A percentile compares a stretch with the other conserved stretches of the same genome.
These are phyloP conservation scores for Aspergillus fumigatus DNA, from an alignment of 2,329 filamentous ascomycete genomes.

Conservation along the genomic window DNA sequence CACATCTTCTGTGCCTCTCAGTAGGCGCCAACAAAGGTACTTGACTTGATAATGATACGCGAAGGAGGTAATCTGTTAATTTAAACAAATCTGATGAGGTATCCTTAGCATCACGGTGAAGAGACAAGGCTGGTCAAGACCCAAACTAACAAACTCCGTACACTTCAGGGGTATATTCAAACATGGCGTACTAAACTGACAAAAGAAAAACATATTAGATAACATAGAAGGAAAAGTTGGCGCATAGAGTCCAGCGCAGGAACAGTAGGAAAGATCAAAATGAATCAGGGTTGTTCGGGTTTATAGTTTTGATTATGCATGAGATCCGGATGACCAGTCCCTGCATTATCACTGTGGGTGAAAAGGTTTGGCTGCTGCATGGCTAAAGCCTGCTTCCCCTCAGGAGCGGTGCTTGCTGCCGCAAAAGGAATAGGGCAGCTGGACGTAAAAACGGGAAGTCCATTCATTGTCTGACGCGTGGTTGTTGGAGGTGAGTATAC, in stretches of 20 bases:
- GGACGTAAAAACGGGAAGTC: conserved; percentile 48
- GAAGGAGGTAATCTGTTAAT: neutral
- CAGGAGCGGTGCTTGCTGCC: conserved; percentile 2
- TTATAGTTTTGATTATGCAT: neutral
- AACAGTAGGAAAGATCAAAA: neutral
- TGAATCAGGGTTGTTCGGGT: neutral
- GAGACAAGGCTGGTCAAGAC: neutral
- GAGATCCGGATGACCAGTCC: neutral
- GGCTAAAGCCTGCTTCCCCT: neutral
- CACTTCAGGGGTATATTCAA: conserved; percentile 10
- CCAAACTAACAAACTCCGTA: conserved; percentile 1
- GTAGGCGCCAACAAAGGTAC: too few species aligned
- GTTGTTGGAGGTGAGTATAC: conserved; percentile 28
- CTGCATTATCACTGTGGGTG: neutral
- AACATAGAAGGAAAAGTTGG: neutral
- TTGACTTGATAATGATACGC: neutral
- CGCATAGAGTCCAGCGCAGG: neutral
- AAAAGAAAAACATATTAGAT: neutral
- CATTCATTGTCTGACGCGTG: conserved; percentile 34
- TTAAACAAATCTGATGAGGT: neutral
- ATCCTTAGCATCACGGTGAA: neutral
- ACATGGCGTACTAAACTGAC: conserved; percentile 1
- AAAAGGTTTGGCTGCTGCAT: neutral
- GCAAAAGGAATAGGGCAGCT: conserved; percentile 43
- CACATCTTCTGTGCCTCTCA: neutral